These are phyloP conservation scores for Globisporangium abappressorium DNA, from an alignment of 352 stramenopile genomes.

Conservation along the genomic window DNA sequence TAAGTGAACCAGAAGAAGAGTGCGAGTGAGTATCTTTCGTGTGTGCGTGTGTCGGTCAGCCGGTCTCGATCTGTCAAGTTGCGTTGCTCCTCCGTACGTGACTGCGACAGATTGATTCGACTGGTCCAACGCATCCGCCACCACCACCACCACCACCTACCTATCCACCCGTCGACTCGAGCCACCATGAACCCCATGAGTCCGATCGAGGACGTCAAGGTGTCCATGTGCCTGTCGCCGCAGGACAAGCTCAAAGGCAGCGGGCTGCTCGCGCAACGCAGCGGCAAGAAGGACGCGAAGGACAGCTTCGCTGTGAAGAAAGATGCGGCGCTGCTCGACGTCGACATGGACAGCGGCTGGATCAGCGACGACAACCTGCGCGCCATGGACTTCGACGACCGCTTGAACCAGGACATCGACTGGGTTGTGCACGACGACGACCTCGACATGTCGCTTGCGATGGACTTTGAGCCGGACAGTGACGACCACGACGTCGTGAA, in stretches of 20 bases:
- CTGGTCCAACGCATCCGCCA: background rate
- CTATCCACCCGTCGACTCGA: background rate
- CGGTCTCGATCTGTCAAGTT: constrained; percentile 6
- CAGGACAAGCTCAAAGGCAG: constrained; percentile 62
- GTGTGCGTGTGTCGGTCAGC: background rate
- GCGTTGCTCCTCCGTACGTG: constrained; percentile 4
- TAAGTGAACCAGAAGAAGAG: constrained; percentile 1
- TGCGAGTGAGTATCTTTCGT: background rate
- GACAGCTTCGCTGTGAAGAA: constrained; percentile 24
- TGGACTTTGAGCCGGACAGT: constrained; percentile 47
- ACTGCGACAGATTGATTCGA: constrained; percentile 7
- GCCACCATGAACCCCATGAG: constrained; percentile 24
- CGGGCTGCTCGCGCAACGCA: constrained; percentile 24
- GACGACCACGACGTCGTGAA: constrained; percentile 39
- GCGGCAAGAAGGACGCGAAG: constrained; percentile 29
- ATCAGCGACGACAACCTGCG: constrained; percentile 80
- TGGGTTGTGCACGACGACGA: constrained; percentile 75
- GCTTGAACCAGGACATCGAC: constrained; percentile 79
- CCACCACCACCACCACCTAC: background rate
- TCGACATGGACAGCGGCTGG: constrained; percentile 55
- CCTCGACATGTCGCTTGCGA: constrained; percentile 50
- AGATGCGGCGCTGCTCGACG: constrained; percentile 20
- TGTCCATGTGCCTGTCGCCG: constrained; percentile 60
- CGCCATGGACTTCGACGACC: constrained; percentile 70
- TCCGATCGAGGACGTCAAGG: constrained; percentile 44